These are phyloP conservation scores for Neoarthrinium moseri DNA, from an alignment of 2,329 filamentous ascomycete species.

Conservation along the genomic window DNA sequence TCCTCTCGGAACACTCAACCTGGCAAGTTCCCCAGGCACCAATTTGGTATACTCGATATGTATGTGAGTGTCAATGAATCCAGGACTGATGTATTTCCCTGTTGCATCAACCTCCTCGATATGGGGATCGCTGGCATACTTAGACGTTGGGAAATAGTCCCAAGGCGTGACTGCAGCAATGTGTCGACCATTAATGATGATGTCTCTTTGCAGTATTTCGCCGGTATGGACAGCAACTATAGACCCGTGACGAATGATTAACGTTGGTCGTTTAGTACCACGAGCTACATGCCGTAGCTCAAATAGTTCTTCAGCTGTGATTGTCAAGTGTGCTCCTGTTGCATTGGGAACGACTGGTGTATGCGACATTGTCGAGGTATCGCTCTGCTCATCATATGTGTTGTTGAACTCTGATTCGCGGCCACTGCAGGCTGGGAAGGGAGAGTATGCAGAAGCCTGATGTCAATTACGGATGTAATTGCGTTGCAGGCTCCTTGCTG, in stretches of 20 bases:
- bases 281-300: constrained; percentile 14
- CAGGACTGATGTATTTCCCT: constrained; percentile 18
- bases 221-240: constrained; percentile 18
- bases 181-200: constrained; percentile 18
- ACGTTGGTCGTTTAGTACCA: constrained; percentile 11
- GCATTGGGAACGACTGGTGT: constrained; percentile 1
- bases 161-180: constrained; percentile 21
- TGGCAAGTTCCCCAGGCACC: constrained; percentile 15
- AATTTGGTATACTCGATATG: constrained; percentile 22
- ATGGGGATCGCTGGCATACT: background rate
- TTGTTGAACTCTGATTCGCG: too few species aligned
- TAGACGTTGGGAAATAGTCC: constrained; percentile 14
- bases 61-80: constrained; percentile 22
- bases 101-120: constrained; percentile 15
- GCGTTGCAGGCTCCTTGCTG: background rate
- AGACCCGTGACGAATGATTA: constrained; percentile 19
- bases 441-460: too few species aligned
- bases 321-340: constrained; percentile 18
- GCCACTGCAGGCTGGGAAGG: too few species aligned
- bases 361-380: too few species aligned
- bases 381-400: too few species aligned
- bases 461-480: constrained; percentile 1
- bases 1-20: constrained; percentile 19
- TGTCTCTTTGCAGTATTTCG: constrained; percentile 18
- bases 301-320: constrained; percentile 18